phyloP scores from a whole-genome alignment of 139 green algal genomes.

The Parachlorella kessleri region DNA sequence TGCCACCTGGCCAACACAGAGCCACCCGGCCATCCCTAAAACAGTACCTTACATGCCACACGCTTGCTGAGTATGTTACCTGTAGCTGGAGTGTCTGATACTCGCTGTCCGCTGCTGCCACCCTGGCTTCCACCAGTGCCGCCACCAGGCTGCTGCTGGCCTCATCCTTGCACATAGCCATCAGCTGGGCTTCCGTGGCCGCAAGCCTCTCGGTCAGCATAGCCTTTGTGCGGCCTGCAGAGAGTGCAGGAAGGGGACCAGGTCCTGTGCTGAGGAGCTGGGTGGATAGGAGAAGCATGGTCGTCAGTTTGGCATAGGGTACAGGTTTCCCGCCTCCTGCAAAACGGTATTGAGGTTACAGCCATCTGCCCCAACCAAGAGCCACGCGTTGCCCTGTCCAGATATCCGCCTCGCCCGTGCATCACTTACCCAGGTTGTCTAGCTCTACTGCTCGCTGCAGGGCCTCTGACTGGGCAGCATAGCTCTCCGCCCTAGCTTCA shows the following conservation, averaged over 20 bases:
- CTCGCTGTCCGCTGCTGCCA: not conserved
- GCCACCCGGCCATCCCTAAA: too few species aligned
- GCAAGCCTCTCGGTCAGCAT: constrained; percentile 9
- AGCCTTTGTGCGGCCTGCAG: constrained; percentile 20
- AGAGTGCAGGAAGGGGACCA: not conserved
- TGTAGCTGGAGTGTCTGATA: too few species aligned
- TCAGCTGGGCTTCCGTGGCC: constrained; percentile 23
- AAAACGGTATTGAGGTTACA: too few species aligned
- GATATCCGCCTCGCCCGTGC: not conserved
- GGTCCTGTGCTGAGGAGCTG: too few species aligned
- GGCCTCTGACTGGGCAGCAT: constrained; percentile 17
- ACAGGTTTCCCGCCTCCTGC: too few species aligned
- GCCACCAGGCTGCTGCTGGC: not conserved
- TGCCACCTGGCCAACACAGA: too few species aligned
- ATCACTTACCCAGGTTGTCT: constrained; percentile 12
- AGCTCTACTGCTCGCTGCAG: constrained; percentile 20
- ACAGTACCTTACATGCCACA: too few species aligned
- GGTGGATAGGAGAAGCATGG: too few species aligned
- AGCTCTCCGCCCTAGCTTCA: constrained; percentile 9
- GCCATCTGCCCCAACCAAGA: too few species aligned
- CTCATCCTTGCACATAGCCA: constrained; percentile 4
- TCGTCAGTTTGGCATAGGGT: too few species aligned
- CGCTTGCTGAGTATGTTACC: too few species aligned
- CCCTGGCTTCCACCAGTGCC: not conserved
- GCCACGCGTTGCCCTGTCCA: not conserved